These are phyloP conservation scores for Lithospermum erythrorhizon DNA, from an alignment of 257 asterid genomes.

Conservation along the genomic window DNA sequence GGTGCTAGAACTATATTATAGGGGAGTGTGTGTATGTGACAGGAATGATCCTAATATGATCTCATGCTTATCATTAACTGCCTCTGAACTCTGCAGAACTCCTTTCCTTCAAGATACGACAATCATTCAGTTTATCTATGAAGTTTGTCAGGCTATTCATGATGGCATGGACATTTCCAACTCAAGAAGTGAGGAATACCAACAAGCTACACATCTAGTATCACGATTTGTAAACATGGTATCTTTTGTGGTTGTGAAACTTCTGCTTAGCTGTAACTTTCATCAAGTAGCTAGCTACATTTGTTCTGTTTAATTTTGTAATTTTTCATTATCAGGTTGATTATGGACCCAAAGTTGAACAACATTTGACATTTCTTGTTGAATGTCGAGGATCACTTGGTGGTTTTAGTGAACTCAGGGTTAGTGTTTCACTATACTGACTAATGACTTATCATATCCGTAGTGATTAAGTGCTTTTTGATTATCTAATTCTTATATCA, in stretches of 20 bases:
- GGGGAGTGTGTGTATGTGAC: background rate
- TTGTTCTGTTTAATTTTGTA: background rate
- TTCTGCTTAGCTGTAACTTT: background rate
- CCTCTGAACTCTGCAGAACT: slow-evolving; percentile 24
- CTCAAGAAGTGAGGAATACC: slow-evolving; percentile 62
- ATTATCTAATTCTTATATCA: background rate
- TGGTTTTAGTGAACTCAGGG: slow-evolving; percentile 64
- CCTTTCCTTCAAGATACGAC: slow-evolving; percentile 47
- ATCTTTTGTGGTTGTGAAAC: slow-evolving; percentile 11
- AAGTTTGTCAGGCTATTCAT: slow-evolving; percentile 70
- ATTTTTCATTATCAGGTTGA: slow-evolving; percentile 42
- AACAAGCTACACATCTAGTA: slow-evolving; percentile 46
- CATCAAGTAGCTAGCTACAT: background rate
- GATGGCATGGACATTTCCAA: slow-evolving; percentile 55
- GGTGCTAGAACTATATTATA: too few relatives aligned
- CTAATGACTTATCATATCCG: too few relatives aligned
- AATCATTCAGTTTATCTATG: slow-evolving; percentile 56
- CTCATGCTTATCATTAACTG: slow-evolving; percentile 2
- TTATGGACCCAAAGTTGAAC: slow-evolving; percentile 45
- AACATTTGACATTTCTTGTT: slow-evolving; percentile 59
- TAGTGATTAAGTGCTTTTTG: too few relatives aligned
- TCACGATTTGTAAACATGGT: slow-evolving; percentile 66
- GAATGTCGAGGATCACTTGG: slow-evolving; percentile 83
- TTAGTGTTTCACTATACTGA: slow-evolving; percentile 10
- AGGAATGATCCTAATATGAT: background rate